A percentile compares a stretch with the other conserved stretches of the same genome.
Conservation (phyloP, 2,329 filamentous ascomycete genomes). For the Dactylellina haptotyla region DNA sequence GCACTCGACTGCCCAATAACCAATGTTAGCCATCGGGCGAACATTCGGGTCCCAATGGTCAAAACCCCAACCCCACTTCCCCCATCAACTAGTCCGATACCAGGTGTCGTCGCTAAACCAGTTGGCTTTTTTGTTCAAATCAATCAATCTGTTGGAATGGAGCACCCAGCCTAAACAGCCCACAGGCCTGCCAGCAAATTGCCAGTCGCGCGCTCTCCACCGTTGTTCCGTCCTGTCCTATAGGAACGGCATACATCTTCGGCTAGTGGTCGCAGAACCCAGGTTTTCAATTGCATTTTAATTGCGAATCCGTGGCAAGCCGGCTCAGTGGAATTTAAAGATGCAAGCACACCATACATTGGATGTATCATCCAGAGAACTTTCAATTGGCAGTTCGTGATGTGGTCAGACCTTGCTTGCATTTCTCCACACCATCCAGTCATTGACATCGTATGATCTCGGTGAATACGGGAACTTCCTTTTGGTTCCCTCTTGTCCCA, state of each 20-base stretch:
- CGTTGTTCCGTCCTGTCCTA: background rate
- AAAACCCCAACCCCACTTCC: slow-evolving; percentile 37
- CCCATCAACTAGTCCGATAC: slow-evolving; percentile 51
- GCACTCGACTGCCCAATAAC: slow-evolving; percentile 32
- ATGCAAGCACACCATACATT: slow-evolving; percentile 35
- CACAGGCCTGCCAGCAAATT: slow-evolving; percentile 17
- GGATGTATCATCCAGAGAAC: slow-evolving; percentile 41
- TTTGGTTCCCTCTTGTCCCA: slow-evolving; percentile 6
- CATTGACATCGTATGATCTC: slow-evolving; percentile 24
- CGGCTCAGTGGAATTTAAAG: background rate
- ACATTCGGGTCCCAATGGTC: slow-evolving; percentile 27
- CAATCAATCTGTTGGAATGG: slow-evolving; percentile 28
- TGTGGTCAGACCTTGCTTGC: slow-evolving; percentile 50
- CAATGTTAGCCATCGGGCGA: slow-evolving; percentile 17
- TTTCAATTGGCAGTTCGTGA: slow-evolving; percentile 32
- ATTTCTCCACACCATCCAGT: slow-evolving; percentile 33
- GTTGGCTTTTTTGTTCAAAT: background rate
- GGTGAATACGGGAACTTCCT: slow-evolving; percentile 24
- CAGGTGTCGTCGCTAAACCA: slow-evolving; percentile 39
- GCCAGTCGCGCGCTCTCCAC: background rate
- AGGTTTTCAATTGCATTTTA: slow-evolving; percentile 4
- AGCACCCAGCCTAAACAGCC: slow-evolving; percentile 33
- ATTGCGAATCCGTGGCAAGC: slow-evolving; percentile 34
- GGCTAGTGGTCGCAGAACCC: slow-evolving; percentile 28
- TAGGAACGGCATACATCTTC: slow-evolving; percentile 27